These are phyloP conservation scores for Aspergillus sp. DNA, from an alignment of 2,329 filamentous ascomycete genomes.

Conservation along the genomic window DNA sequence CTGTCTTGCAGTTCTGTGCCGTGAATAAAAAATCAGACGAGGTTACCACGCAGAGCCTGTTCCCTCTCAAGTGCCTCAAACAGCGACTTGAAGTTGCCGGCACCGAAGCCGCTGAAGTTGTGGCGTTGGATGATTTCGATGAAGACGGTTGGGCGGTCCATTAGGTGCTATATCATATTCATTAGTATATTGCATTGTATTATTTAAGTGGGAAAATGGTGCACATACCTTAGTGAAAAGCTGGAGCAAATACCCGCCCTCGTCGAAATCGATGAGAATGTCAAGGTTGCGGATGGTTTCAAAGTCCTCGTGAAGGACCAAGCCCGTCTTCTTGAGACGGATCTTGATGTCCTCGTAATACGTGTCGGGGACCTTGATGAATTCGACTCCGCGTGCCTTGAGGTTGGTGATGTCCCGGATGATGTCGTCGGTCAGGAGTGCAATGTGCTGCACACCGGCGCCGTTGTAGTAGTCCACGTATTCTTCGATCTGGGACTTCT, in stretches of 20 bases:
- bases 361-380: conserved; percentile 83
- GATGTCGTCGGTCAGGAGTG: conserved; percentile 79
- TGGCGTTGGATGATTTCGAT: conserved; percentile 94
- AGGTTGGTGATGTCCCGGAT: conserved; percentile 74
- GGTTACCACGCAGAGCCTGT: conserved; percentile 80
- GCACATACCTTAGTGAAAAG: conserved; percentile 67
- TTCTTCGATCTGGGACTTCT: conserved; percentile 92
- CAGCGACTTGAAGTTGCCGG: conserved; percentile 91
- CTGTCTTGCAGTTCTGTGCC: background rate
- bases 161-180: conserved; percentile 60
- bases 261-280: conserved; percentile 94
- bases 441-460: conserved; percentile 90
- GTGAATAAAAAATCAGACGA: conserved; percentile 45
- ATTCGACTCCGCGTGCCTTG: conserved; percentile 84
- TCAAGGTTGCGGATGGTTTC: conserved; percentile 74
- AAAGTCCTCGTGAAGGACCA: conserved; percentile 74
- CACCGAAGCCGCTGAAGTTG: conserved; percentile 88
- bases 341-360: conserved; percentile 80
- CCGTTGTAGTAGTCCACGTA: conserved; percentile 88
- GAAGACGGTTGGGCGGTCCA: conserved; percentile 94
- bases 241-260: conserved; percentile 78
- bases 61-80: conserved; percentile 96
- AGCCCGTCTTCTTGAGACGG: conserved; percentile 65
- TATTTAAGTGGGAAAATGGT: background rate
- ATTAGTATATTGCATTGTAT: background rate